Percentiles rank a stretch among this genome's conserved stretches.
Conservation (phyloP, 2,329 filamentous ascomycete species). For the Penicillium psychrosexuale region DNA sequence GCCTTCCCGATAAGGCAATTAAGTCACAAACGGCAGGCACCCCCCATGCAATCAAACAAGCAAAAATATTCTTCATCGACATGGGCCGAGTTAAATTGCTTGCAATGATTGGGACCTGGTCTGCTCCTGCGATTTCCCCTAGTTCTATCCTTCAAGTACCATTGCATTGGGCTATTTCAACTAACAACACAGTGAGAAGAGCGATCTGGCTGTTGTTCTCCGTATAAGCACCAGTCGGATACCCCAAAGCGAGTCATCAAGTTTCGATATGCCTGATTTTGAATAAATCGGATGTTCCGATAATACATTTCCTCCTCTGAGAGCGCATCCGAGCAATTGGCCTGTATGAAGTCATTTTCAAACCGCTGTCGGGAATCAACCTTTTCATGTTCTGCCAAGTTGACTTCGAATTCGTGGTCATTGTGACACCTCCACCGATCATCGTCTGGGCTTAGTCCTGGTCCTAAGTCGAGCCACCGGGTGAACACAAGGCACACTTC, state of each 20-base stretch:
- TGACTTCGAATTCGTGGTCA: background rate
- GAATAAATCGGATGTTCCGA: background rate
- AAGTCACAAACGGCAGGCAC: too few species aligned
- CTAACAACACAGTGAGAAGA: too few species aligned
- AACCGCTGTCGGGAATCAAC: background rate
- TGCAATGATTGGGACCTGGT: too few species aligned
- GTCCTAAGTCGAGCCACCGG: background rate
- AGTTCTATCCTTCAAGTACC: too few species aligned
- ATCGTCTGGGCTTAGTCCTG: conserved; percentile 1
- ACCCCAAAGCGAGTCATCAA: background rate
- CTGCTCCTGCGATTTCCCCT: too few species aligned
- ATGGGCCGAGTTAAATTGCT: too few species aligned
- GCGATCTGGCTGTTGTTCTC: too few species aligned
- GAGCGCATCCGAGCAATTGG: background rate
- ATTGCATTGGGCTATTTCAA: too few species aligned
- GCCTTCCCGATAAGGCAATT: too few species aligned
- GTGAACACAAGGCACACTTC: background rate
- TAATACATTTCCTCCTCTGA: background rate
- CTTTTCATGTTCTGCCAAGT: background rate
- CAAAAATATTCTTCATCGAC: too few species aligned
- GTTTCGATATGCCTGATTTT: background rate
- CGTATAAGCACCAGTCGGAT: background rate
- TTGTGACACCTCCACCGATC: background rate
- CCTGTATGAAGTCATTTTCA: background rate
- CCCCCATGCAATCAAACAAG: too few species aligned